Evolutionary conservation across 129 eudicot genomes (phyloP), one percentile per base, ranked within the genome.

Genomic region (Arctium lappa): DNA sequence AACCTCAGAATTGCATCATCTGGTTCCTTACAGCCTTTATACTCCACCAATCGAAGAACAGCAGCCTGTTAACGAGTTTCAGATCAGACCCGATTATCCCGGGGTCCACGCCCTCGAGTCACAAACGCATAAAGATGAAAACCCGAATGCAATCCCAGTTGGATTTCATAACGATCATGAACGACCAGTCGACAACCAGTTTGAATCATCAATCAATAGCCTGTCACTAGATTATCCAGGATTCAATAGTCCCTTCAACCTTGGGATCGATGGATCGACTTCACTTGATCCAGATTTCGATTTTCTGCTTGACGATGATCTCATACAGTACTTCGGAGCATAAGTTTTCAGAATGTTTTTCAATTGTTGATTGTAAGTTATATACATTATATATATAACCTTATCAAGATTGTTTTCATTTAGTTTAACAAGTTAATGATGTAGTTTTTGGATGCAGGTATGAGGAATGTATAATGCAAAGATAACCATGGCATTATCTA

Each of bases 151-250:
- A 29, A 82, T 86, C n/a, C 36, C 79, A 34, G 90, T 82, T 34
- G 88, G 80, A 60, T 87, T 83, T 79, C 84, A 63, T 48, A 84
- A 37, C 2, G 90, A 87, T 68, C 86, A 80, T 30, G 85, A 81
- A 73, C 79, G 75, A 74, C 77, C 80, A 10, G 79, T 87, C 46
- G 92, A 83, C 18, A 78, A 74, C 32, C 88, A 85, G 30, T 82
- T 88, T 75, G 96, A 88, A 68, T 84, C 94, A 75, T 83, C 94
- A 2, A 33, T 84, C 4, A 83, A 85, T 82, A 75, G 84, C 44
- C 71, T 88, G 84, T 85, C 98, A 5, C 69, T 91, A 63, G 91
- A 89, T 84, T 86, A 29, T 79, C 75, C 86, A 3, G 88, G 65
- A 46, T 87, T 88, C 37, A 74, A 22, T 84, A 89, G 92, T 69